A percentile compares a stretch with the other conserved stretches of the same genome.
These are phyloP conservation scores for Albizia julibrissin DNA, from an alignment of 306 rosid species.

Conservation along the genomic window DNA sequence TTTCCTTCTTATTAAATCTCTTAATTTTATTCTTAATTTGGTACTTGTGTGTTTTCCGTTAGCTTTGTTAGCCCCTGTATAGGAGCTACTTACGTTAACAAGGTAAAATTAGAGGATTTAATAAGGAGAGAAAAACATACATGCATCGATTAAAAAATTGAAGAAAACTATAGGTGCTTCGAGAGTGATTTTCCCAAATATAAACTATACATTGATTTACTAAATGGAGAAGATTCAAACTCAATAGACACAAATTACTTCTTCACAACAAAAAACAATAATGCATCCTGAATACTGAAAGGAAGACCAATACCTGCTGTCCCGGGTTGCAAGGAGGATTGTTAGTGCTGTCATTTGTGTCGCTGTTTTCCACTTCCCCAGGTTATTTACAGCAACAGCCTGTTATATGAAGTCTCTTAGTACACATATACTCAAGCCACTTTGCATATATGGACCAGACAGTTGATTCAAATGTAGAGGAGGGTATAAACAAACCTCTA, in stretches of 20 bases:
- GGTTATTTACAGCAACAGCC: slow-evolving; percentile 99
- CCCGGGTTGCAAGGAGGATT: slow-evolving; percentile 87
- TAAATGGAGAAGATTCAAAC: neutral
- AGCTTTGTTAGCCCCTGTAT: too few species aligned
- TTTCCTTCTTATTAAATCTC: too few species aligned
- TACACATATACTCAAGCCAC: slow-evolving; percentile 14
- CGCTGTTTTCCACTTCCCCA: slow-evolving; percentile 99
- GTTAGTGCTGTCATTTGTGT: slow-evolving; percentile 91
- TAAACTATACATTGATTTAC: neutral
- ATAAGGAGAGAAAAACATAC: too few species aligned
- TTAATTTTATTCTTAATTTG: too few species aligned
- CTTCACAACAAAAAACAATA: slow-evolving; percentile 12
- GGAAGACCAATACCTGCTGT: slow-evolving; percentile 61
- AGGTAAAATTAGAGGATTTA: too few species aligned
- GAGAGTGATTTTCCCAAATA: neutral
- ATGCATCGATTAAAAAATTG: too few species aligned
- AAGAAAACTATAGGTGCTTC: too few species aligned
- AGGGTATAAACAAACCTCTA: slow-evolving; percentile 70
- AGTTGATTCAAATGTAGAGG: slow-evolving; percentile 20
- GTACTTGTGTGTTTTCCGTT: too few species aligned
- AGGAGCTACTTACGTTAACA: too few species aligned
- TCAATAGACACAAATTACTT: neutral
- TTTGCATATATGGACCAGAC: slow-evolving; percentile 1
- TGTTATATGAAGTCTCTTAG: slow-evolving; percentile 28
- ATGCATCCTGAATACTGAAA: slow-evolving; percentile 18